These are phyloP conservation scores for Trifolium dubium DNA, from an alignment of 306 rosid genomes.

Conservation along the genomic window DNA sequence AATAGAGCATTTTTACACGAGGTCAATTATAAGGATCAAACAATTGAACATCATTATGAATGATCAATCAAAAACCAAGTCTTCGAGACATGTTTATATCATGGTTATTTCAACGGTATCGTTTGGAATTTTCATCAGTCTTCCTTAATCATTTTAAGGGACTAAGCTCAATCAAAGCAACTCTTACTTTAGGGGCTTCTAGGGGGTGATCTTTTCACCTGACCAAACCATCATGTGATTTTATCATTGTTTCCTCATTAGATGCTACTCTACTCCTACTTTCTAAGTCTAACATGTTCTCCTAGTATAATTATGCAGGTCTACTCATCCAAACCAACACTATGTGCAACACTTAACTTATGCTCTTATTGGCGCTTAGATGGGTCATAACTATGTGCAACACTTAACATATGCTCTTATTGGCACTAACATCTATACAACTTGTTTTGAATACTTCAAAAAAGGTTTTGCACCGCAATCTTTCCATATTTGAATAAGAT, in stretches of 20 bases:
- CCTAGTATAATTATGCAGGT: background rate
- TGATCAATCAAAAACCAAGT: background rate
- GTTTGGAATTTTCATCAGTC: background rate
- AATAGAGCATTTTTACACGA: background rate
- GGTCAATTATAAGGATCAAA: background rate
- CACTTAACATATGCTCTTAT: background rate
- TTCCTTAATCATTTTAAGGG: background rate
- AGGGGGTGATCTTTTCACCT: background rate
- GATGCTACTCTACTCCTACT: background rate
- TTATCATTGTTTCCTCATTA: background rate
- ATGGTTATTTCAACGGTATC: background rate
- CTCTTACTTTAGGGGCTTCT: background rate
- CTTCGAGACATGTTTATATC: background rate
- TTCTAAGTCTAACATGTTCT: background rate
- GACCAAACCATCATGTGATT: background rate
- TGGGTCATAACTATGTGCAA: background rate
- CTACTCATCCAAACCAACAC: background rate
- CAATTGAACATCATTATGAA: background rate
- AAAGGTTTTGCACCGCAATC: background rate
- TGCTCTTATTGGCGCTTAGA: background rate
- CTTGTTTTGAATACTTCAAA: background rate
- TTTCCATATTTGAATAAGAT: conserved; percentile 9
- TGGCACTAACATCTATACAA: background rate
- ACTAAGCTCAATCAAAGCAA: background rate
- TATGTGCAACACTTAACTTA: background rate